These are phyloP conservation scores for Cladophialophora yegresii DNA, from an alignment of 2,329 filamentous ascomycete species.

Conservation along the genomic window DNA sequence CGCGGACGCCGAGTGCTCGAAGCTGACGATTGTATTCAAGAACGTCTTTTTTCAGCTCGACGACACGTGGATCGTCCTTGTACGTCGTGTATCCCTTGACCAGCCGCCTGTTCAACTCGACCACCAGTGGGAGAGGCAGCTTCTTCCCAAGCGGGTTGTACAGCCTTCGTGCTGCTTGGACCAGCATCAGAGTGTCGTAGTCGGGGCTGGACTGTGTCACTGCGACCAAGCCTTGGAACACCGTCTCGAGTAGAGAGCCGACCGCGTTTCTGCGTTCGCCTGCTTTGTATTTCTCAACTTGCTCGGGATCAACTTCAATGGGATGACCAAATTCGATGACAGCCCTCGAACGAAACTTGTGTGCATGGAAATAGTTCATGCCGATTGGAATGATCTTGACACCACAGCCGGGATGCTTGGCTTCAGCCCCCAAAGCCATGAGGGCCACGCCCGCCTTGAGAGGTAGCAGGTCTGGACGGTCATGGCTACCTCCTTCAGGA, in stretches of 20 bases:
- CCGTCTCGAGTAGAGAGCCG: constrained; percentile 77
- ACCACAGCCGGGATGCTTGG: constrained; percentile 80
- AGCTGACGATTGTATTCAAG: constrained; percentile 84
- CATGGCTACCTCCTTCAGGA: constrained; percentile 93
- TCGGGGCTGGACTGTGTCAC: constrained; percentile 92
- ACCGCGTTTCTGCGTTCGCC: constrained; percentile 86
- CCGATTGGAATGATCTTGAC: constrained; percentile 94
- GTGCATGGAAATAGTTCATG: constrained; percentile 99
- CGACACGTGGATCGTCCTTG: constrained; percentile 84
- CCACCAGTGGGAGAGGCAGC: constrained; percentile 84
- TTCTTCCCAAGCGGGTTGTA: constrained; percentile 96
- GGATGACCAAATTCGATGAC: constrained; percentile 94
- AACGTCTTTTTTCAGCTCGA: constrained; percentile 72
- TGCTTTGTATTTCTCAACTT: constrained; percentile 81
- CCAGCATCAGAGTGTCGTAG: constrained; percentile 93
- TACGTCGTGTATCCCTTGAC: constrained; percentile 90
- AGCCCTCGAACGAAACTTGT: constrained; percentile 95
- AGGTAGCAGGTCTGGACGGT: constrained; percentile 85
- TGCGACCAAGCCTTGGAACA: constrained; percentile 79
- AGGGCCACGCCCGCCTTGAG: constrained; percentile 96
- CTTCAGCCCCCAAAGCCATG: constrained; percentile 91
- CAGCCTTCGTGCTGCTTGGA: constrained; percentile 87
- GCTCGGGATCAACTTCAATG: constrained; percentile 76
- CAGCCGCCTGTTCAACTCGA: constrained; percentile 89
- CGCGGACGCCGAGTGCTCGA: constrained; percentile 79